Conservation (phyloP, 306 rosid species). For the Crataegus laevigata region DNA sequence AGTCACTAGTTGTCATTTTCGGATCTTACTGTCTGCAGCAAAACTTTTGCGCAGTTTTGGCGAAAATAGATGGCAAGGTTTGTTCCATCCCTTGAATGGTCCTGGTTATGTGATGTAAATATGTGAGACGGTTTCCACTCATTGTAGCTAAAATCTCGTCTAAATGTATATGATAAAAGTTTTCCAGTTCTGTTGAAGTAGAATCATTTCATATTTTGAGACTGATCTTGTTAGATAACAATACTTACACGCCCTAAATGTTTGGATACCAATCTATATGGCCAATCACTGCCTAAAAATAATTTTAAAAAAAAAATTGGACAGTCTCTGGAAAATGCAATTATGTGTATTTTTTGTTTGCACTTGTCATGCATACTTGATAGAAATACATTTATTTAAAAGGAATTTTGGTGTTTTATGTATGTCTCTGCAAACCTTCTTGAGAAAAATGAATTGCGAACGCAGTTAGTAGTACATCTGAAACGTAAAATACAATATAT, state of each 20-base stretch:
- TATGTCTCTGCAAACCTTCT: background rate
- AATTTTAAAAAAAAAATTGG: background rate
- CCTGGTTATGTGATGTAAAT: background rate
- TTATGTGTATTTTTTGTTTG: background rate
- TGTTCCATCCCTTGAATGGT: background rate
- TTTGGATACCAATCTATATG: background rate
- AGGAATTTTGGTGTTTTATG: background rate
- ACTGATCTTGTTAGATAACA: background rate
- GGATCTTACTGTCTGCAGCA: slow-evolving; percentile 11
- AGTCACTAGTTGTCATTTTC: slow-evolving; percentile 11
- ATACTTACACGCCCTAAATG: background rate
- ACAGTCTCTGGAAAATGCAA: background rate
- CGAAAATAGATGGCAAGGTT: slow-evolving; percentile 3
- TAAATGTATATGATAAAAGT: background rate
- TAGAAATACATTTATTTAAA: background rate
- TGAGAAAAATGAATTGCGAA: background rate
- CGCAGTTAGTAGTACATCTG: background rate
- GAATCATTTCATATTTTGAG: background rate
- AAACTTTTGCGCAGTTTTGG: slow-evolving; percentile 5
- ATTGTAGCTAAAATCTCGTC: background rate
- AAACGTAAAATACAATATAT: background rate
- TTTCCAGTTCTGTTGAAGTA: background rate
- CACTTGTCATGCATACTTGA: background rate
- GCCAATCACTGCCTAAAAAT: background rate
- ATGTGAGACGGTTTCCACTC: background rate